Conservation (phyloP, 371 early-diverging fungal species). For the Mortierella polycephala region DNA sequence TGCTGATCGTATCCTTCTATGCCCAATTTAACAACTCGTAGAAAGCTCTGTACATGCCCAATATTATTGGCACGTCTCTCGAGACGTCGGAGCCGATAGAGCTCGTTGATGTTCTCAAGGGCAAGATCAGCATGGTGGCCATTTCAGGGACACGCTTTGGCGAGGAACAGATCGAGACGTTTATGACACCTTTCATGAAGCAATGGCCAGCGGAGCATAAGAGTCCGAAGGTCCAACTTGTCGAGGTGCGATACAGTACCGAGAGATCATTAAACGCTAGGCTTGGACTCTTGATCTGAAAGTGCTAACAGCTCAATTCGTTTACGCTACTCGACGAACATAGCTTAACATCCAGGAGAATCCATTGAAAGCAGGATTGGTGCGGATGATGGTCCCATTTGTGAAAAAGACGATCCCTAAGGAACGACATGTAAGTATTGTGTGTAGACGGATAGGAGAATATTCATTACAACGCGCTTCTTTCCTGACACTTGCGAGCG, state of each 20-base stretch:
- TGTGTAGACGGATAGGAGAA: not conserved
- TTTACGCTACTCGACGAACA: not conserved
- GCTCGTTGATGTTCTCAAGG: slow-evolving; percentile 64
- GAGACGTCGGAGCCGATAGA: slow-evolving; percentile 62
- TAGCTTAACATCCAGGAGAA: slow-evolving; percentile 77
- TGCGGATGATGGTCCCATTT: slow-evolving; percentile 70
- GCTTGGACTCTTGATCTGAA: no score
- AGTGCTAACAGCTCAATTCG: not conserved
- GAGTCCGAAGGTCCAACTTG: slow-evolving; percentile 27
- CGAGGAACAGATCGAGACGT: slow-evolving; percentile 61
- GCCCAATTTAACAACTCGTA: slow-evolving; percentile 18
- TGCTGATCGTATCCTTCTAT: not conserved
- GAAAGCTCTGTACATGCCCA: slow-evolving; percentile 78
- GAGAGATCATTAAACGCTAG: no score
- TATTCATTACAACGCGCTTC: not conserved
- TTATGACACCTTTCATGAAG: slow-evolving; percentile 46
- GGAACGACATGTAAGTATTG: slow-evolving; percentile 63
- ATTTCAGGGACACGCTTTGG: slow-evolving; percentile 80
- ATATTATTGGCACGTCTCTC: slow-evolving; percentile 70
- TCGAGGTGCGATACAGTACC: slow-evolving; percentile 11
- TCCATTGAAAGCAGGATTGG: slow-evolving; percentile 67
- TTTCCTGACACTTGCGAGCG: not conserved
- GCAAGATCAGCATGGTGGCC: slow-evolving; percentile 70
- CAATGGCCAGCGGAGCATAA: slow-evolving; percentile 13
- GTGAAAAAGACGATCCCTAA: slow-evolving; percentile 67